These are phyloP conservation scores for Lentinula sp. DNA, from an alignment of 768 basidiomycete genomes.

Conservation along the genomic window DNA sequence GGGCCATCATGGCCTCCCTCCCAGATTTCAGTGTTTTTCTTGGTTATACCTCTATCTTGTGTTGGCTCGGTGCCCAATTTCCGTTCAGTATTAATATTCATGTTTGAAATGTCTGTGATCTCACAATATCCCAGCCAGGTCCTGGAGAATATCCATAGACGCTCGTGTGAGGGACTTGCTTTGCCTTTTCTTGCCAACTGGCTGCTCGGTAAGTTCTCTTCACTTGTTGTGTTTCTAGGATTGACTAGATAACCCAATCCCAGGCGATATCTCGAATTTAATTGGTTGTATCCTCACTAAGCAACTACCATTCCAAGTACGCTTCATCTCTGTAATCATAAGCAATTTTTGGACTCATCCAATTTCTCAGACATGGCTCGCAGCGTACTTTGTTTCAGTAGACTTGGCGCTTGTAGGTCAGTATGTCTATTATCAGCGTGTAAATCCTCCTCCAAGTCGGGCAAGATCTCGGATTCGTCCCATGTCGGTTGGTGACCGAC, in stretches of 20 bases:
- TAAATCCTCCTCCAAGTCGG: conserved; percentile 24
- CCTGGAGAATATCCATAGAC: conserved; percentile 64
- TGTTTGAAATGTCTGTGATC: conserved; percentile 1
- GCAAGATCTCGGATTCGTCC: conserved; percentile 40
- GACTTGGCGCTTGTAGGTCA: conserved; percentile 75
- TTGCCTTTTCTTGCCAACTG: conserved; percentile 92
- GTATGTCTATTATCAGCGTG: conserved; percentile 68
- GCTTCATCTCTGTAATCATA: conserved; percentile 28
- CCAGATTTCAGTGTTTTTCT: conserved; percentile 52
- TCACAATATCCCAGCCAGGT: conserved; percentile 56
- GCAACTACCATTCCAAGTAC: conserved; percentile 92
- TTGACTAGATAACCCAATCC: neutral
- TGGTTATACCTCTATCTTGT: conserved; percentile 67
- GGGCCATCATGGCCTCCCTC: neutral
- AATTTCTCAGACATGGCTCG: conserved; percentile 70
- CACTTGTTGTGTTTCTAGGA: neutral
- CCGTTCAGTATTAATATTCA: conserved; percentile 52
- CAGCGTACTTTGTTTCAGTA: conserved; percentile 83
- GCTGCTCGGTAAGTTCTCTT: conserved; percentile 69
- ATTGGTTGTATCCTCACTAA: conserved; percentile 87
- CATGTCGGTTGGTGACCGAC: conserved; percentile 41
- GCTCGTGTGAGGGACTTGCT: conserved; percentile 87
- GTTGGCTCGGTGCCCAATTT: conserved; percentile 85
- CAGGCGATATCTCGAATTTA: conserved; percentile 91
- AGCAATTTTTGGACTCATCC: conserved; percentile 8